Percentiles rank a stretch among this genome's conserved stretches.
phyloP scores from a whole-genome alignment of 73 alveolate species.

The Paramecium pentaurelia region DNA sequence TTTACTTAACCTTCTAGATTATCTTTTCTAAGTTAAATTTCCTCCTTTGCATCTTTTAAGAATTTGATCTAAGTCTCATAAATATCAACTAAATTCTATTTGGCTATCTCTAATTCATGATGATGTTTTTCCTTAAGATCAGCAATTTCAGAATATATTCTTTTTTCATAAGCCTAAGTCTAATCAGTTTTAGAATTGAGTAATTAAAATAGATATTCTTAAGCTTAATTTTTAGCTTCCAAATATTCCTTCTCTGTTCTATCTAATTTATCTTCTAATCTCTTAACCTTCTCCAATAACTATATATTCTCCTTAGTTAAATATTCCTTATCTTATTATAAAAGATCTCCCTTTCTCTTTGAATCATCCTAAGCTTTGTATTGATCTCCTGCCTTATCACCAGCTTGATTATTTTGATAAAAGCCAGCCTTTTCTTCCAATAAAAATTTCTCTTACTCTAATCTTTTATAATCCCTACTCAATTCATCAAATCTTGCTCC shows the following conservation, averaged over 20 bases:
- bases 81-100: constrained; percentile 73
- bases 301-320: constrained; percentile 67
- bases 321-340: constrained; percentile 77
- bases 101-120: constrained; percentile 73
- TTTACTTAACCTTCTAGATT: constrained; percentile 69
- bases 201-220: constrained; percentile 76
- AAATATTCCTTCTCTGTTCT: constrained; percentile 74
- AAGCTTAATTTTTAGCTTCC: constrained; percentile 77
- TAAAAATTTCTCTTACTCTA: constrained; percentile 49
- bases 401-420: constrained; percentile 41
- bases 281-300: constrained; percentile 69
- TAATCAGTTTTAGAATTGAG: constrained; percentile 73
- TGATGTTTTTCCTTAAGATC: constrained; percentile 80
- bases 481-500: constrained; percentile 67
- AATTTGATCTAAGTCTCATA: constrained; percentile 75
- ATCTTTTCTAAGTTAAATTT: constrained; percentile 64
- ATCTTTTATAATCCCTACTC: constrained; percentile 56
- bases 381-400: constrained; percentile 38
- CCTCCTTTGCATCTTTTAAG: constrained; percentile 82
- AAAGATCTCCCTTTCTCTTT: constrained; percentile 74
- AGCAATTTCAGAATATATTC: constrained; percentile 75
- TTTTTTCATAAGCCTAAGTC: constrained; percentile 61
- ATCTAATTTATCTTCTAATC: constrained; percentile 84
- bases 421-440: constrained; percentile 63
- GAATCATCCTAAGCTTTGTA: constrained; percentile 54